These are phyloP conservation scores for Acrasis kona DNA, from an alignment of 78 protist species.

Conservation along the genomic window DNA sequence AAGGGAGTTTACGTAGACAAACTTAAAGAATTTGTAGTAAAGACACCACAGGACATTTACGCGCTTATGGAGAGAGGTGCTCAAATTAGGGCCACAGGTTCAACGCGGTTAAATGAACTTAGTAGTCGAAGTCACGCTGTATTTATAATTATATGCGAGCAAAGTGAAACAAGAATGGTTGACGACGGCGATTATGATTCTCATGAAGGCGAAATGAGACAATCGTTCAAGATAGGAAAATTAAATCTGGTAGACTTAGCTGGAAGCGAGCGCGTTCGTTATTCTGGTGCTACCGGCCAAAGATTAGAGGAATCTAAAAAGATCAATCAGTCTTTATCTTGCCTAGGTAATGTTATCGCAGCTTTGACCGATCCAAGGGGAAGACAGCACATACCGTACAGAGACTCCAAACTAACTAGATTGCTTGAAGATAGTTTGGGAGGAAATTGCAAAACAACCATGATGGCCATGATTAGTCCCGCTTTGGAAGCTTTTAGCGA, in stretches of 20 bases:
- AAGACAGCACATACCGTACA: too few relatives aligned
- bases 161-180: slow-evolving; percentile 1
- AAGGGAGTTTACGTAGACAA: slow-evolving; percentile 55
- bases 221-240: slow-evolving; percentile 42
- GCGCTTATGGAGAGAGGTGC: slow-evolving; percentile 47
- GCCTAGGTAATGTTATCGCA: slow-evolving; percentile 41
- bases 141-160: slow-evolving; percentile 33
- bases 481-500: slow-evolving; percentile 36
- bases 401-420: slow-evolving; percentile 64
- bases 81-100: slow-evolving; percentile 41
- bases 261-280: slow-evolving; percentile 53
- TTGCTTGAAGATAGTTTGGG: slow-evolving; percentile 47
- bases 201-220: slow-evolving; percentile 6
- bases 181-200: too few relatives aligned
- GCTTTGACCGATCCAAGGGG: slow-evolving; percentile 18
- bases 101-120: slow-evolving; percentile 49
- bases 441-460: slow-evolving; percentile 56
- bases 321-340: slow-evolving; percentile 40
- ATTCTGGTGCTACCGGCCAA: slow-evolving; percentile 46
- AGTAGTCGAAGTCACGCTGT: slow-evolving; percentile 70
- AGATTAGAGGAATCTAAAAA: slow-evolving; percentile 29
- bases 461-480: slow-evolving; percentile 55
- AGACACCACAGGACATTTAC: slow-evolving; percentile 40
- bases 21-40: slow-evolving; percentile 66
- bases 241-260: slow-evolving; percentile 78